Conservation (phyloP, 1,139 yeast species). For the Scheffersomyces illinoinensis region DNA sequence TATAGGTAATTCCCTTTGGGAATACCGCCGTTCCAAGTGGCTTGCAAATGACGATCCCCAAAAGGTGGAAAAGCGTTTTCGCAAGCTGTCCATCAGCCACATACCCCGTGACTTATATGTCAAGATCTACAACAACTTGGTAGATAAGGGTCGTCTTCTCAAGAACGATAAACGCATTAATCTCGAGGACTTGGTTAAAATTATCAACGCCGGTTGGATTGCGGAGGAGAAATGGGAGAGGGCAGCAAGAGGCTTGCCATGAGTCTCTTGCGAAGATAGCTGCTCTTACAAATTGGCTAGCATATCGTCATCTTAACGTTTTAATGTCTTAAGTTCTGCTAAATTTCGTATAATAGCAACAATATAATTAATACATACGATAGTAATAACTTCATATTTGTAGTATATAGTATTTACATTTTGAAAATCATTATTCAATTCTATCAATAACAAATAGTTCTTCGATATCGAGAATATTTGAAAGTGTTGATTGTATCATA, state of each 20-base stretch:
- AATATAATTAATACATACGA: not conserved
- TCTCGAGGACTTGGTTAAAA: conserved; percentile 56
- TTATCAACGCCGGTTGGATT: conserved; percentile 72
- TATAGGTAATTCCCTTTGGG: conserved; percentile 60
- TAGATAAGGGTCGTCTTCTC: conserved; percentile 57
- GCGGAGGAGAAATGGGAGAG: conserved; percentile 65
- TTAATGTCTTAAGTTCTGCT: not conserved
- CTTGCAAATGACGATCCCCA: conserved; percentile 20
- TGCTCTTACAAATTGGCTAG: not conserved
- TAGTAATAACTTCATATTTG: not conserved
- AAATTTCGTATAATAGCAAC: not conserved
- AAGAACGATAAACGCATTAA: conserved; percentile 53
- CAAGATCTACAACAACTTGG: conserved; percentile 56
- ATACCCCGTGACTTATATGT: conserved; percentile 52
- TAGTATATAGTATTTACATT: not conserved
- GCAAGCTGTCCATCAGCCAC: conserved; percentile 32
- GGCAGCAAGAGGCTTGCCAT: conserved; percentile 49
- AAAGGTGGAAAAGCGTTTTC: conserved; percentile 18
- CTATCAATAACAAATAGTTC: not conserved
- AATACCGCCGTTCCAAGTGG: conserved; percentile 61
- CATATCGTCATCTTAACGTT: not conserved
- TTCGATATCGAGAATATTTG: not conserved
- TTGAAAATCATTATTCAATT: not conserved
- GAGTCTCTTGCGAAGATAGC: conserved; percentile 1
- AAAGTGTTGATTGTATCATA: too few species aligned